Evolutionary conservation across 805 yeast genomes (phyloP).

Genomic region (Trichomonascus vanleenenianus): DNA sequence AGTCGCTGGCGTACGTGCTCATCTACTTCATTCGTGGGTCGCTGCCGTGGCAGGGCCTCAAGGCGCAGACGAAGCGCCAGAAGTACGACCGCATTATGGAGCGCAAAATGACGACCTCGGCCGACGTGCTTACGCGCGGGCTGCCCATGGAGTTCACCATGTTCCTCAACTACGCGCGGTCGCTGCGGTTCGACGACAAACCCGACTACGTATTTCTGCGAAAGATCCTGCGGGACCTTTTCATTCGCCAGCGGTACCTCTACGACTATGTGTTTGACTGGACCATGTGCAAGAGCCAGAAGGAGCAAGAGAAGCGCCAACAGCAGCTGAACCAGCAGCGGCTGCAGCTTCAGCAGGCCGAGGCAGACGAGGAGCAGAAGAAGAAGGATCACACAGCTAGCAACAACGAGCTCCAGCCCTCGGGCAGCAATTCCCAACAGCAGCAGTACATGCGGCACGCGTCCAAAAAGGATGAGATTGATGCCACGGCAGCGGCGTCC

Average conservation of each 20-base stretch:
- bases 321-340: conserved; percentile 6
- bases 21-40: conserved; percentile 94
- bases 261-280: conserved; percentile 96
- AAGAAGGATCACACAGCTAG: no score
- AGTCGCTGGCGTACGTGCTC: conserved; percentile 87
- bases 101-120: conserved; percentile 83
- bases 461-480: no score
- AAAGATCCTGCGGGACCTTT: conserved; percentile 81
- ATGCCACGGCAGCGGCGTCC: no score
- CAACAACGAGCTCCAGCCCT: no score
- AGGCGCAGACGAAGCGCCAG: conserved; percentile 94
- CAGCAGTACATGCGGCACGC: no score
- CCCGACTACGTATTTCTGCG: conserved; percentile 91
- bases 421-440: no score
- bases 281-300: conserved; percentile 71
- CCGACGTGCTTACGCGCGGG: conserved; percentile 81
- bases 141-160: conserved; percentile 85
- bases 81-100: conserved; percentile 95
- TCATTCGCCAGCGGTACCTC: conserved; percentile 77
- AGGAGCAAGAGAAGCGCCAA: conserved; percentile 10
- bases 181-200: conserved; percentile 88
- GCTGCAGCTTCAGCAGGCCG: background rate
- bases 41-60: conserved; percentile 97
- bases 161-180: conserved; percentile 81
- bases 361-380: background rate